Evolutionary conservation across 257 asterid species (phyloP).

Genomic region (Phtheirospermum japonicum): DNA sequence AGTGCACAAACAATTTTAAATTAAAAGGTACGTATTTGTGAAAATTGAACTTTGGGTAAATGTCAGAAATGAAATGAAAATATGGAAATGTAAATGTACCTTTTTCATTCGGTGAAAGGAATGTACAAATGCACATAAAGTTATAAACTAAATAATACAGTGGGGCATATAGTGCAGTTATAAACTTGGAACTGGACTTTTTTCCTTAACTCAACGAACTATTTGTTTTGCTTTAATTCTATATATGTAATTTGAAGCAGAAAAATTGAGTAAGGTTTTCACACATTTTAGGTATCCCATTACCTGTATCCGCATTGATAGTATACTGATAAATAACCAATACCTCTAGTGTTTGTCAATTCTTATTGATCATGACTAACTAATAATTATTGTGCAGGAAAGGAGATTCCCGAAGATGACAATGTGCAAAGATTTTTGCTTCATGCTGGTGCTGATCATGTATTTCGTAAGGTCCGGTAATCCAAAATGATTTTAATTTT

Average conservation of each 20-base stretch:
- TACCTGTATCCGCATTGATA: not conserved
- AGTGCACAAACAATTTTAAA: constrained; percentile 1
- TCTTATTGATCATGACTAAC: constrained; percentile 1
- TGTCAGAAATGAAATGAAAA: constrained; percentile 1
- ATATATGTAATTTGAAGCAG: not conserved
- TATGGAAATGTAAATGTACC: not conserved
- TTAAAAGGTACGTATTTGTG: constrained; percentile 3
- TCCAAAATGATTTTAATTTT: constrained; percentile 15
- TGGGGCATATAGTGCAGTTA: not conserved
- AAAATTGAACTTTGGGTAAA: not conserved
- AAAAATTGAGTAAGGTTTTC: not conserved
- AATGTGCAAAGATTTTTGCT: constrained; percentile 47
- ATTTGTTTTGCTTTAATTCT: not conserved
- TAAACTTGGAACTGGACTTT: not conserved
- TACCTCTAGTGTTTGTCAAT: constrained; percentile 9
- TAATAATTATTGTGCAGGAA: constrained; percentile 48
- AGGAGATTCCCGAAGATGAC: constrained; percentile 64
- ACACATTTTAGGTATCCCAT: not conserved
- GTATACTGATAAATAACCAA: constrained; percentile 4
- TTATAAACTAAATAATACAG: not conserved
- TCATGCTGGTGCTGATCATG: constrained; percentile 66
- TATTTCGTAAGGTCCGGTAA: constrained; percentile 59
- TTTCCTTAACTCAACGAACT: no score
- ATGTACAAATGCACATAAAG: not conserved
- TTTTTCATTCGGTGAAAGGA: not conserved